These are phyloP conservation scores for Verticillium isaacii DNA, from an alignment of 2,329 filamentous ascomycete species.

Conservation along the genomic window DNA sequence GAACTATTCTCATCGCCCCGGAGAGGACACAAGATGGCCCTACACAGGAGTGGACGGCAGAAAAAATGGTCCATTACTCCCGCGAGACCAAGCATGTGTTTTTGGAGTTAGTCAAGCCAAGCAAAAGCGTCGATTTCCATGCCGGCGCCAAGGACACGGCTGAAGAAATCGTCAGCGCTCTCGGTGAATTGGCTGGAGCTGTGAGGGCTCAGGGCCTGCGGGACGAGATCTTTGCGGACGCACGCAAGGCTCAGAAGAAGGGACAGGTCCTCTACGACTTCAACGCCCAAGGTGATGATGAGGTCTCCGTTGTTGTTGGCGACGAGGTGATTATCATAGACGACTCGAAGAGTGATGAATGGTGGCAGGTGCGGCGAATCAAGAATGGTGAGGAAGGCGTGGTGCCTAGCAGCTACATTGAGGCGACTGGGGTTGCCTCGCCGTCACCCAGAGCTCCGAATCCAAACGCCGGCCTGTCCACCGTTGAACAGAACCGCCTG, in stretches of 20 bases:
- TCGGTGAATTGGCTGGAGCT: conserved; percentile 86
- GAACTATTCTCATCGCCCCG: conserved; percentile 84
- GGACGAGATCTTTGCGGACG: conserved; percentile 80
- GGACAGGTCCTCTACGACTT: conserved; percentile 92
- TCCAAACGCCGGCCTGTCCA: conserved; percentile 51
- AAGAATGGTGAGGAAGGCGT: conserved; percentile 95
- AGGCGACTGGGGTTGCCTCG: conserved; percentile 67
- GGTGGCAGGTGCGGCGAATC: conserved; percentile 91
- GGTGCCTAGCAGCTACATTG: conserved; percentile 93
- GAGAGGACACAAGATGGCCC: conserved; percentile 79
- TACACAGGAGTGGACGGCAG: conserved; percentile 87
- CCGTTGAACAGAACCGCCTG: conserved; percentile 69
- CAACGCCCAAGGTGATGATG: conserved; percentile 91
- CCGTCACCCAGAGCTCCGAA: conserved; percentile 41
- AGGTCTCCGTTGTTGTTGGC: conserved; percentile 84
- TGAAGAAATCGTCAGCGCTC: conserved; percentile 80
- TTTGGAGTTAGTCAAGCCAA: conserved; percentile 84
- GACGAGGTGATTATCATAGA: conserved; percentile 91
- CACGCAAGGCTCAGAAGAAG: conserved; percentile 67
- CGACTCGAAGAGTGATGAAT: conserved; percentile 89
- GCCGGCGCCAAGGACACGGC: conserved; percentile 96
- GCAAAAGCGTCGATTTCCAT: conserved; percentile 94
- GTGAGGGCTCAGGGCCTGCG: conserved; percentile 76
- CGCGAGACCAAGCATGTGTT: conserved; percentile 98
- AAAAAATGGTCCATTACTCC: conserved; percentile 95